Base-by-base conservation (phyloP, 2,329 filamentous ascomycete species). In the Ascochyta fabae region DNA sequence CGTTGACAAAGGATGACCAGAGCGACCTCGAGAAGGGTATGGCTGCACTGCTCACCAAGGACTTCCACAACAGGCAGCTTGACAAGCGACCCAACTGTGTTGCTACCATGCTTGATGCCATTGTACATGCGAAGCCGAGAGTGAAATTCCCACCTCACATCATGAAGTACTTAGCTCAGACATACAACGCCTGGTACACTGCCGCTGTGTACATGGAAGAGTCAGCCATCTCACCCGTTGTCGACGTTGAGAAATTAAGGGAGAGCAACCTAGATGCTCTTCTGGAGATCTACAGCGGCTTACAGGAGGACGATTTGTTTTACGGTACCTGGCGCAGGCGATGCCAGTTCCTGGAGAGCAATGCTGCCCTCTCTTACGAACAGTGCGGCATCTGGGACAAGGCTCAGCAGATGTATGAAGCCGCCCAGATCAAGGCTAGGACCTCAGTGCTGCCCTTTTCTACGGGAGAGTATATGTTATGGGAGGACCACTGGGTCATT, bases 351-450 rank as follows among this genome's bases (percentile, higher is more conserved):
- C 90, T 99, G 6, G 96, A 99, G 80, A 98, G 93, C 8, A 99
- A 99, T 71, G 92, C 95, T 13, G 95, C 93, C 1, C 81, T 99
- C 7, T 99, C 95, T 0, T 99, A 97, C 67, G 96, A 99, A 78
- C 96, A 99, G 73, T 96, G 96, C 67, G 95, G 95, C 43, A 96
- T 98, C 86, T 99, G 95, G 96, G 95, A 99, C 69, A 98, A 98
- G 77, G 93, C 96, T 1, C 96, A 99, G 78, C 90, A 91, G 70
- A 89, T 97, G 80, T 99, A 98, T 75, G 95, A 99, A 76, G 89
- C 89, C 52, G 95, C 96, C 0, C 96, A 99, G 76, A 92, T 99
- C 74, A 99, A 98, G 75, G 95, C 96, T 40, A 87, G 96, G 42
- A 98, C 94, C 0, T 95, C 93, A 47, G 91, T 94, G n/a, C 87